Evolutionary conservation across 2,329 filamentous ascomycete genomes (phyloP).

Genomic region (Neonectria hederae): DNA sequence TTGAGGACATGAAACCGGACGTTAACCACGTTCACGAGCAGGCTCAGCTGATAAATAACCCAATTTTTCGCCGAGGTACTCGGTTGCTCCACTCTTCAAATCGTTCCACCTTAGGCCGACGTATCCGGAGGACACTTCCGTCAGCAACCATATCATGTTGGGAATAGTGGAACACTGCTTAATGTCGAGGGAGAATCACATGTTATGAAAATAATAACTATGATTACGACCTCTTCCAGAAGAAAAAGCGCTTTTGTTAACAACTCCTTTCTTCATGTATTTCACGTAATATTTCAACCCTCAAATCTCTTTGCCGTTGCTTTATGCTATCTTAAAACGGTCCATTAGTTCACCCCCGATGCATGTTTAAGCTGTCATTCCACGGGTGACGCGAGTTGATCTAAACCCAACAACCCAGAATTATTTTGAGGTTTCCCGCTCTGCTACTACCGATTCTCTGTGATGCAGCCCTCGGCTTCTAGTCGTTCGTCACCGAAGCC

Average conservation of each 20-base stretch:
- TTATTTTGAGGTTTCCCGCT: neutral
- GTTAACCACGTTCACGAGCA: neutral
- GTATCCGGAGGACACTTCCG: neutral
- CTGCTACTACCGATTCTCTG: neutral
- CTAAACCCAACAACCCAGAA: neutral
- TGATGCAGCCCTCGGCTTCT: neutral
- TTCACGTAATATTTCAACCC: neutral
- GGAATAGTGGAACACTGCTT: neutral
- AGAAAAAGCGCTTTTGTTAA: too few relatives aligned
- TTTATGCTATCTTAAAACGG: neutral
- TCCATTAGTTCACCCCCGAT: neutral
- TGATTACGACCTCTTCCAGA: neutral
- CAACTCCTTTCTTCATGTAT: neutral
- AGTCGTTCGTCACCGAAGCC: neutral
- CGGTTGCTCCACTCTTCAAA: neutral
- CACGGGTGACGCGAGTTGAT: neutral
- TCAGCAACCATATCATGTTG: neutral
- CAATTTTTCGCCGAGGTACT: neutral
- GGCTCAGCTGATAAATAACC: neutral
- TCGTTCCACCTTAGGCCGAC: neutral
- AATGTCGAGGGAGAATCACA: neutral
- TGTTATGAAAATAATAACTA: neutral
- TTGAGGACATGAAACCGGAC: neutral
- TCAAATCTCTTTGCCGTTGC: neutral
- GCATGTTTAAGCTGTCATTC: neutral